Base-by-base conservation (phyloP, 176 grass and related monocot genomes). In the Oryza rufipogon region DNA sequence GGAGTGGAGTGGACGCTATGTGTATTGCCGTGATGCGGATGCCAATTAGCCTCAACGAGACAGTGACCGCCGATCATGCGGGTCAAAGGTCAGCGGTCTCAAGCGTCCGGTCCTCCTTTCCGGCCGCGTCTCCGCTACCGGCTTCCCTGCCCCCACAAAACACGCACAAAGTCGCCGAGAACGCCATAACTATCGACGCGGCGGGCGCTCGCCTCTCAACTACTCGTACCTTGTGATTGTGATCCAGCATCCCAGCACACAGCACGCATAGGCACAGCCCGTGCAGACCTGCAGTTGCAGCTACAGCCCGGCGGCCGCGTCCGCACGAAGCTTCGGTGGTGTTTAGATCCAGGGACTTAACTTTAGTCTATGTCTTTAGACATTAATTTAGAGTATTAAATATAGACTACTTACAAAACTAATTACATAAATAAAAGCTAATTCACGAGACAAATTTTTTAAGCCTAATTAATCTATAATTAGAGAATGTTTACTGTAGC, bases 71-170 rank as follows among this genome's bases (percentile, higher is more conserved):
- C 2, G 64, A 28, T 68, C 10, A 6, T 8, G 2, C 38, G 26
- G 63, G 70, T 75, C 65, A 56, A 34, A 39, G 75, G 75, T 58
- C 75, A 73, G 32, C 45, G 54, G 3, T 5, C 17, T 20, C 54
- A 5, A 11, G 77, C 11, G 72, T 56, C 88, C 76, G 8, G 72
- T 56, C 88, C 76, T 47, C 22, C 51, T 71, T 89, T 54, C 30
- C 72, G 71, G 87, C 82, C 1, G 2, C 0, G 1, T 16, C 26
- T 80, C 36, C 6, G 6, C 49, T 52, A 6, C 23, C 39, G 39
- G 14, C 51, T 16, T 79, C 20, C 15, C 54, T 39, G 38, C 58
- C n/a, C 84, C 32, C 56, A 41, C 15, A 12, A 63, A 25, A 11
- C 16, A 22, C 19, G 56, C 74, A 9, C n/a, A 13, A 38, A 56